Conservation (phyloP, 2,329 filamentous ascomycete species). For the Leptographium galeiforme region DNA sequence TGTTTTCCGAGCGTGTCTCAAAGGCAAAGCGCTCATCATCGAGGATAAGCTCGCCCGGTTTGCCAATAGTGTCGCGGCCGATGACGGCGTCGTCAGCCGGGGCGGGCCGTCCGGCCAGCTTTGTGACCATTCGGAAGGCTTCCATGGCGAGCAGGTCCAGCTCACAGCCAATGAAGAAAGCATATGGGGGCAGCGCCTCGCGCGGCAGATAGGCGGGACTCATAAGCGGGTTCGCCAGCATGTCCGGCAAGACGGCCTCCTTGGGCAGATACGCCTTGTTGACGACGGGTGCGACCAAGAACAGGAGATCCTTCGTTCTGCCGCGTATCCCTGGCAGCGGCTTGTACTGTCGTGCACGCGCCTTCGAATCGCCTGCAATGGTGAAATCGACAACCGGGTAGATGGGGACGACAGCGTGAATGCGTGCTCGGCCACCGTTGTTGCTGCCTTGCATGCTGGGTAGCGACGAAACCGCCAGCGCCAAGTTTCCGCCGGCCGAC, state of each 20-base stretch:
- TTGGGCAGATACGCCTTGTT: constrained; percentile 28
- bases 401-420: constrained; percentile 25
- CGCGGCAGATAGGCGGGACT: constrained; percentile 22
- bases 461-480: constrained; percentile 26
- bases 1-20: constrained; percentile 14
- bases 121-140: constrained; percentile 23
- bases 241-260: constrained; percentile 13
- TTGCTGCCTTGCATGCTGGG: constrained; percentile 16
- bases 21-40: constrained; percentile 23
- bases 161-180: constrained; percentile 30
- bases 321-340: constrained; percentile 17
- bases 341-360: constrained; percentile 22
- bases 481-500: constrained; percentile 37
- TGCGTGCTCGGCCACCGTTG: constrained; percentile 3
- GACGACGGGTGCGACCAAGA: constrained; percentile 18
- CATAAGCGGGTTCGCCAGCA: constrained; percentile 24
- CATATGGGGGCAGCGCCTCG: constrained; percentile 23
- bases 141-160: constrained; percentile 32
- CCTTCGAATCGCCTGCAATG: constrained; percentile 17
- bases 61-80: constrained; percentile 14
- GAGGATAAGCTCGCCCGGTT: constrained; percentile 11
- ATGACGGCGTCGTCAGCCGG: constrained; percentile 16
- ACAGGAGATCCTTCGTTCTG: constrained; percentile 15
- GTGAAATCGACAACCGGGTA: constrained; percentile 31
- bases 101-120: constrained; percentile 19